A percentile compares a stretch with the other conserved stretches of the same genome.
phyloP scores from a whole-genome alignment of 495 filamentous ascomycete genomes.

The Talaromyces ruber region DNA sequence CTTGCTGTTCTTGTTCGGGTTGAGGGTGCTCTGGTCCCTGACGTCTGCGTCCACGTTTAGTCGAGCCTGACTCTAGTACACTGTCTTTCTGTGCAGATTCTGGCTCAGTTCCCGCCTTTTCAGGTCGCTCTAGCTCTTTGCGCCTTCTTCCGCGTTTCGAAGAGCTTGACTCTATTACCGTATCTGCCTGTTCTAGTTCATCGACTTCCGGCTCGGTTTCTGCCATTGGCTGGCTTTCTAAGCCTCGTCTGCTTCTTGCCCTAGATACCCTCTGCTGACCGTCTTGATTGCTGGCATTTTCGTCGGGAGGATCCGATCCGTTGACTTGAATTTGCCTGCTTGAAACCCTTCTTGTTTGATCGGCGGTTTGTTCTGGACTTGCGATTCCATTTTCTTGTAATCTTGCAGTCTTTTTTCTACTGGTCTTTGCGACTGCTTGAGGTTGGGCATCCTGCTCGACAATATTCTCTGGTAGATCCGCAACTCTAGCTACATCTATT shows the following conservation, averaged over 20 bases:
- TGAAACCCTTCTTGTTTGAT: neutral
- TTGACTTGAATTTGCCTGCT: neutral
- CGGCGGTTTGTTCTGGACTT: neutral
- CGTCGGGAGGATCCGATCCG: neutral
- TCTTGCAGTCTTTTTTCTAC: neutral
- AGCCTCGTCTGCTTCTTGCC: neutral
- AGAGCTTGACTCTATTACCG: neutral
- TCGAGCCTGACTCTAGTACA: neutral
- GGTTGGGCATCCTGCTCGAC: slow-evolving; percentile 9
- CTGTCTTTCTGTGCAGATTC: slow-evolving; percentile 2
- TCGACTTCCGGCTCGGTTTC: slow-evolving; percentile 4
- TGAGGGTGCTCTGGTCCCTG: neutral
- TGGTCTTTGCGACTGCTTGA: neutral
- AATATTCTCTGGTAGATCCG: neutral
- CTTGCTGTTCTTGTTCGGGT: neutral
- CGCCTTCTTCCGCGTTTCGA: neutral
- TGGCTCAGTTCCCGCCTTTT: neutral
- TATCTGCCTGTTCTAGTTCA: neutral
- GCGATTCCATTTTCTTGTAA: neutral
- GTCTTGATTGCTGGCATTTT: neutral
- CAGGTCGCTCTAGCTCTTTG: neutral
- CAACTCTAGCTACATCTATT: neutral
- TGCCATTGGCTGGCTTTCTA: slow-evolving; percentile 1
- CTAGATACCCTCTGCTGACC: neutral
- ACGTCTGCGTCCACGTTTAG: neutral